Base-by-base conservation (phyloP, 805 yeast genomes). In the Candida peoriensis region DNA sequence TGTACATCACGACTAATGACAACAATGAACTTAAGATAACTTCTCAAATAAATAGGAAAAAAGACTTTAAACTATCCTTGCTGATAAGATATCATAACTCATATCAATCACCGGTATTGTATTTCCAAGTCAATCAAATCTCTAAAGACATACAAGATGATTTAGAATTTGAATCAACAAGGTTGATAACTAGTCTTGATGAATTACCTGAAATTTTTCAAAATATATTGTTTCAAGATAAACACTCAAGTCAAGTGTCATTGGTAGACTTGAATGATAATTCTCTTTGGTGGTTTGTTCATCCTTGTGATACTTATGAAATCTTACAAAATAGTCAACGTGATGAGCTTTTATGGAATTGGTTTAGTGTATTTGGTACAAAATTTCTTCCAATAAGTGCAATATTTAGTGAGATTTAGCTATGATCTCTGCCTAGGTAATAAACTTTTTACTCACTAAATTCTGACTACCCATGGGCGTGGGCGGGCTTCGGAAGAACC, bases 221-320 rank as follows among this genome's bases (percentile, higher is more conserved):
- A 10, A 19, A 25, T 16, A 25, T 6, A 14, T 25, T 10, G 28
- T 18, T 5, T 16, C 16, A 25, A 25, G 10, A 10, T n/a, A 15
- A 8, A 25, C 20, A 16, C n/a, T n/a, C n/a, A n/a, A n/a, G n/a
- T 27, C 34, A 38, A 16, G 31, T 39, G 8, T 23, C 50, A 7
- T 9, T 48, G 26, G 33, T 26, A 8, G 46, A 47, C 17, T 6
- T 26, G 5, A 13, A 19, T 4, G 20, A 33, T 1, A 9, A 24
- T 8, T 26, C 20, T 3, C 39, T 39, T 8, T 51, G 50, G 53
- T 46, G 44, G 44, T 57, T 53, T 33, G 26, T 68, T 1, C 74
- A 69, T 40, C 73, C 74, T 4, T 69, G 74, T 46, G 57, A 60
- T 26, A 57, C 68, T 0, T 30, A 38, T 5, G 50, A 46, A 8